phyloP scores from a whole-genome alignment of 2,329 filamentous ascomycete species.

The Fonsecaea erecta region DNA sequence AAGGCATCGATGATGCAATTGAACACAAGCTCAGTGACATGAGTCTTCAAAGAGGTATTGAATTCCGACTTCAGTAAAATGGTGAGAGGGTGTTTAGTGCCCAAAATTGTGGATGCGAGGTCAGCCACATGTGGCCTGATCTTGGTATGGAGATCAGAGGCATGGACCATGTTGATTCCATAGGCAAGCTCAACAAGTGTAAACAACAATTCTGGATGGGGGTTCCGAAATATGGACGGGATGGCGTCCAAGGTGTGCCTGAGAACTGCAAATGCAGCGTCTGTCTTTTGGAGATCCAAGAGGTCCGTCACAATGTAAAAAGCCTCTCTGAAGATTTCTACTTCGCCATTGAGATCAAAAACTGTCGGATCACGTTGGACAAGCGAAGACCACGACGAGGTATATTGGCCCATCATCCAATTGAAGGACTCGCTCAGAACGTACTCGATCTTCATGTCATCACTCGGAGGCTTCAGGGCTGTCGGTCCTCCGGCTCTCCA shows the following conservation, averaged over 20 bases:
- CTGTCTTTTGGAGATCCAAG: conserved; percentile 9
- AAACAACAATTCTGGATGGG: conserved; percentile 26
- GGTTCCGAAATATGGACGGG: conserved; percentile 14
- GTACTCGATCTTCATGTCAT: conserved; percentile 21
- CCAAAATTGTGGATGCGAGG: conserved; percentile 18
- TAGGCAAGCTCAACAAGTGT: conserved; percentile 23
- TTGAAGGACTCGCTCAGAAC: conserved; percentile 22
- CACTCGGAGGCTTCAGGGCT: conserved; percentile 1
- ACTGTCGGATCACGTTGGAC: conserved; percentile 10
- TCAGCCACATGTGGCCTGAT: conserved; percentile 24
- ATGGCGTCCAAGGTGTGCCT: conserved; percentile 20
- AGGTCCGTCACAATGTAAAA: conserved; percentile 26
- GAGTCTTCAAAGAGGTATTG: conserved; percentile 1
- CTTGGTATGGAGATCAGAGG: conserved; percentile 8
- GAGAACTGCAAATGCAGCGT: conserved; percentile 23
- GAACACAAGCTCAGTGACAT: conserved; percentile 24
- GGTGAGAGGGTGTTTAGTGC: conserved; percentile 17
- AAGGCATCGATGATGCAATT: conserved; percentile 25
- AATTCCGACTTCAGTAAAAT: conserved; percentile 21
- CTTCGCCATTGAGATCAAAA: conserved; percentile 17
- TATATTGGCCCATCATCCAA: conserved; percentile 26
- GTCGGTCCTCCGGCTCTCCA: conserved; percentile 6
- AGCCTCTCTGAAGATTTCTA: conserved; percentile 25
- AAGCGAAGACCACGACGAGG: conserved; percentile 16
- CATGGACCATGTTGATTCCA: conserved; percentile 23